phyloP scores from a whole-genome alignment of 2,329 filamentous ascomycete species.

The Aureobasidium subglaciale region DNA sequence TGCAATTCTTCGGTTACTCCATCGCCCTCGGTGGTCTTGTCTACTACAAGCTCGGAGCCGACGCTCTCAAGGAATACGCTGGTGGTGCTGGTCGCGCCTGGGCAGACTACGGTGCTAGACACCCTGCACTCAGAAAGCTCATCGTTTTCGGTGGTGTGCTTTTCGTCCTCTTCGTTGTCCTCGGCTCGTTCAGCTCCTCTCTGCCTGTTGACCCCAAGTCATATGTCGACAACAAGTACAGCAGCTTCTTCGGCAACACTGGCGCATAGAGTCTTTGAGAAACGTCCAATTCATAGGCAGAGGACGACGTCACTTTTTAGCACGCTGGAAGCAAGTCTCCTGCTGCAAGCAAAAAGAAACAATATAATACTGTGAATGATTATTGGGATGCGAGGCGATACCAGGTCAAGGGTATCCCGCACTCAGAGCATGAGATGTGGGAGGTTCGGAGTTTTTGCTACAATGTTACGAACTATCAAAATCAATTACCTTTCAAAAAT shows the following conservation, averaged over 20 bases:
- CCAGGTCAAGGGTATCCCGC: not conserved
- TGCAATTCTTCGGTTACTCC: conserved; percentile 78
- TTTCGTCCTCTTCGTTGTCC: conserved; percentile 60
- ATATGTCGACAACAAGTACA: conserved; percentile 10
- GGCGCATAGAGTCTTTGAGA: not conserved
- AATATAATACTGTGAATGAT: conserved; percentile 12
- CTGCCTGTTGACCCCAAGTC: conserved; percentile 23
- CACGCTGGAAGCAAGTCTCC: not conserved
- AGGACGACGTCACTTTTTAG: not conserved
- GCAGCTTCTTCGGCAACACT: conserved; percentile 6
- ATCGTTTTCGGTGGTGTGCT: conserved; percentile 59
- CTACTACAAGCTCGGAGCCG: conserved; percentile 79
- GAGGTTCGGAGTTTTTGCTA: not conserved
- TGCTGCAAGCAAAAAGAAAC: not conserved
- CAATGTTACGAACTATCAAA: conserved; percentile 6
- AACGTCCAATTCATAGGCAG: not conserved
- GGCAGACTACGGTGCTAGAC: conserved; percentile 75
- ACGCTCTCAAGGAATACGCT: conserved; percentile 75
- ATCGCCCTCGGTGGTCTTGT: conserved; percentile 72
- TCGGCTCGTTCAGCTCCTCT: conserved; percentile 42
- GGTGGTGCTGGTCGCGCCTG: conserved; percentile 67
- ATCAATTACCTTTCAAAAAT: not conserved
- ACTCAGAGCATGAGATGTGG: not conserved
- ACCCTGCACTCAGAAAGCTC: conserved; percentile 71
- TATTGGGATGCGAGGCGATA: not conserved